Percentiles rank a stretch among this genome's conserved stretches.
phyloP scores from a whole-genome alignment of 176 grass and related monocot species.

The Areca catechu region DNA sequence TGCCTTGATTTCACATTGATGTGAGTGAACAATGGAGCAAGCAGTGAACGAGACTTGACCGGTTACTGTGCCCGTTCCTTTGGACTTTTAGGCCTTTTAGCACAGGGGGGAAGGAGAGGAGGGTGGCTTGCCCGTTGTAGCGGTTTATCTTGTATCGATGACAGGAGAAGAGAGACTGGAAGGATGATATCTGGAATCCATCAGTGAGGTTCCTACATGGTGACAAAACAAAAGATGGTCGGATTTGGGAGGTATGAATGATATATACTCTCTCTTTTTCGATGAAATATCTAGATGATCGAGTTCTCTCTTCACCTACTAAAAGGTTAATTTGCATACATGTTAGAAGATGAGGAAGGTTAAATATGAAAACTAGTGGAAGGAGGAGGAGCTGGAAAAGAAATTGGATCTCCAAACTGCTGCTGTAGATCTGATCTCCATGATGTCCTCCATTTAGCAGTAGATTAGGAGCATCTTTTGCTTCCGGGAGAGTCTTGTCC shows the following conservation, averaged over 20 bases:
- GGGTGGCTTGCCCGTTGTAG: conserved; percentile 23
- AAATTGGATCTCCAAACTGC: conserved; percentile 7
- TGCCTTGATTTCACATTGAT: conserved; percentile 59
- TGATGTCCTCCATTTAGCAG: background rate
- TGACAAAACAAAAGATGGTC: conserved; percentile 67
- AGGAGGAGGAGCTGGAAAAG: conserved; percentile 9
- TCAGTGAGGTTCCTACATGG: conserved; percentile 58
- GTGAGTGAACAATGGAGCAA: conserved; percentile 72
- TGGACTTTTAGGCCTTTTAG: background rate
- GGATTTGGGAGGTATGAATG: conserved; percentile 35
- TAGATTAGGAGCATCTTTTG: conserved; percentile 10
- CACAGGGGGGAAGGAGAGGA: conserved; percentile 2
- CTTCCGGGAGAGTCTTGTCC: background rate
- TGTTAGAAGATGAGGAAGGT: conserved; percentile 8
- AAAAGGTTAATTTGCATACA: conserved; percentile 98
- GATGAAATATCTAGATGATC: too few relatives aligned
- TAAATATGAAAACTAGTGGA: conserved; percentile 7
- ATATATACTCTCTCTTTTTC: too few relatives aligned
- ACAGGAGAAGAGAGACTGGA: conserved; percentile 18
- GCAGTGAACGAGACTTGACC: conserved; percentile 1
- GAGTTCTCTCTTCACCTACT: conserved; percentile 61
- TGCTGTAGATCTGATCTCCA: background rate
- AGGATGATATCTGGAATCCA: conserved; percentile 39
- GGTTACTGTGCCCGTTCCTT: background rate
- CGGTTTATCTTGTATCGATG: conserved; percentile 33